phyloP scores from a whole-genome alignment of 2,329 filamentous ascomycete genomes.

The Karstenula rhodostoma region DNA sequence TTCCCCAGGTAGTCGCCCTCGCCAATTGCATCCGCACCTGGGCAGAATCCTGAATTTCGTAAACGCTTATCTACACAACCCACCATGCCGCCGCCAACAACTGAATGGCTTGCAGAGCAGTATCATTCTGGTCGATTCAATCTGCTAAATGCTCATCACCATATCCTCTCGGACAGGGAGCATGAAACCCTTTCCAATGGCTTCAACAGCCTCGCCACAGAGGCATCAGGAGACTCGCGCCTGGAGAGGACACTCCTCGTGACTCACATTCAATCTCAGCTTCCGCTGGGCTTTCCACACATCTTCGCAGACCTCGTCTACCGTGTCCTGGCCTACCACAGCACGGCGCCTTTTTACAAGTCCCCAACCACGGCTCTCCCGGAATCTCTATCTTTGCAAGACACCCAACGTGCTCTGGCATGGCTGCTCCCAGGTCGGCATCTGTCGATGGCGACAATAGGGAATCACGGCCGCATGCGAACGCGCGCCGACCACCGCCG shows the following conservation, averaged over 20 bases:
- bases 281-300: neutral
- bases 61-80: neutral
- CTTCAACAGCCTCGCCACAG: neutral
- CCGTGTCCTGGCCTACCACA: conserved; percentile 5
- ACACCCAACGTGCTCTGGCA: neutral
- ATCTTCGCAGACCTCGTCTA: conserved; percentile 6
- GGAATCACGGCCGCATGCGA: conserved; percentile 4
- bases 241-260: neutral
- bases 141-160: neutral
- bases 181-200: neutral
- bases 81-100: conserved; percentile 1
- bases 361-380: neutral
- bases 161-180: neutral
- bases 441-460: neutral
- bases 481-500: conserved; percentile 4
- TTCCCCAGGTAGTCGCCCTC: neutral
- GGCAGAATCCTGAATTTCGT: too few relatives aligned
- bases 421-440: conserved; percentile 10
- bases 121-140: conserved; percentile 3
- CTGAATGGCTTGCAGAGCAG: conserved; percentile 5
- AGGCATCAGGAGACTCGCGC: neutral
- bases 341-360: conserved; percentile 4
- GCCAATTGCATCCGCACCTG: neutral
- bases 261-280: neutral
- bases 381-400: conserved; percentile 2